Percentiles rank a stretch among this genome's conserved stretches.
Evolutionary conservation across 1,284 basidiomycete species (phyloP).

Genomic region (Ganoderma boninense): DNA sequence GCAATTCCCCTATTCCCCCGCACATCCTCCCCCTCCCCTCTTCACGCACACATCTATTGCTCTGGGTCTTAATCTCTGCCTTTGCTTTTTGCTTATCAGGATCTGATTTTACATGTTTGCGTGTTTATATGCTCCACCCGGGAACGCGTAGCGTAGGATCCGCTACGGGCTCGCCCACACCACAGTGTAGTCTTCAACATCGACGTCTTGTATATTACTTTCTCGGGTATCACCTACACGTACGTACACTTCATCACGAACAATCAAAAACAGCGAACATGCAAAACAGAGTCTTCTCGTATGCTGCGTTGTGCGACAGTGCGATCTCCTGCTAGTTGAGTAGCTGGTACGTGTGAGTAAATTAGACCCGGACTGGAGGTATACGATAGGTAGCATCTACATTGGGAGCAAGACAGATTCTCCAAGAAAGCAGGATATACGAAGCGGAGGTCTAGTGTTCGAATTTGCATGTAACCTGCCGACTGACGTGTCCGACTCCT

Average conservation of each 20-base stretch:
- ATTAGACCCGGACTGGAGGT: not conserved
- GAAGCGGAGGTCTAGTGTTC: not conserved
- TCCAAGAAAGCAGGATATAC: not conserved
- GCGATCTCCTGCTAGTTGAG: not conserved
- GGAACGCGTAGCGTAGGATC: conserved; percentile 6
- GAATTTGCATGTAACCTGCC: conserved; percentile 47
- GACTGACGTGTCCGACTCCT: conserved; percentile 59
- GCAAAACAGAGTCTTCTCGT: conserved; percentile 3
- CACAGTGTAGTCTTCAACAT: conserved; percentile 13
- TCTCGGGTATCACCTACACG: conserved; percentile 10
- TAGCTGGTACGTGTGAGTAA: not conserved
- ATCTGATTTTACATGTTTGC: conserved; percentile 2
- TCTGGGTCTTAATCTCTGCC: not conserved
- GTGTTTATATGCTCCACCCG: conserved; percentile 10
- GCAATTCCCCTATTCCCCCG: not conserved
- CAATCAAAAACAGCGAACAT: conserved; percentile 15
- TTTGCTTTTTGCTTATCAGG: conserved; percentile 14
- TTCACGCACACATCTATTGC: conserved; percentile 20
- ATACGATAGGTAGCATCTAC: not conserved
- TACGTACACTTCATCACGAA: conserved; percentile 13
- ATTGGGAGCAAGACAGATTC: not conserved
- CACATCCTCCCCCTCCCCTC: conserved; percentile 12
- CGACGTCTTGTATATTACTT: conserved; percentile 28
- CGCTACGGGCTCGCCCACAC: not conserved
- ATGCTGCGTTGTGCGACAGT: not conserved